Base-by-base conservation (phyloP, 2,329 filamentous ascomycete species). In the Aspergillus sp. region DNA sequence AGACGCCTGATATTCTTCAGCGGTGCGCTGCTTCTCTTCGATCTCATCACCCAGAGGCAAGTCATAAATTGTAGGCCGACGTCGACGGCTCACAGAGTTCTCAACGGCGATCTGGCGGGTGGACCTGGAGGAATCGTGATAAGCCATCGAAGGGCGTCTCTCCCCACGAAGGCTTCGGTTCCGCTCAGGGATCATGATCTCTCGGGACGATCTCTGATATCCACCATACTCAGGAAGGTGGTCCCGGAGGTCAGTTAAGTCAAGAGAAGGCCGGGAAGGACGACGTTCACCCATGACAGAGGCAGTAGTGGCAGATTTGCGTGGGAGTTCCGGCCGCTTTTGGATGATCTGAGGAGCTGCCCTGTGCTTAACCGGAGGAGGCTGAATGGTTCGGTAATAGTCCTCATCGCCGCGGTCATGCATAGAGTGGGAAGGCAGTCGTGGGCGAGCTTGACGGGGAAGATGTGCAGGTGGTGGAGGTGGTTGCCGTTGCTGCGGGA, bases 341-440 rank as follows among this genome's bases (percentile, higher is more conserved):
- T 77, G 76, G 59, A 78, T 77, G 31, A 79, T 73, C 30, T 77
- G 73, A 7, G 70, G 70, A 34, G 66, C 58, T 31, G 68, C 61
- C 54, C 68, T 74, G 41, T 64, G 57, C 57, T 72, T 77, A 22
- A 68, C 58, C 5, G 73, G 72, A n/a, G 79, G 78, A 6, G 77
- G 79, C 49, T 77, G 78, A 76, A 80, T 80, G 7, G 49, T 31
- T 55, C 69, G 75, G 62, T 79, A 77, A 56, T 71, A 79, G 51
- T 80, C 79, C 51, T 80, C 79, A 59, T 81, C 78, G 48, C 77
- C 77, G 17, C 68, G 71, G 11, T 73, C 71, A 52, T 69, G 71
- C 13, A 61, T 60, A 34, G 65, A 66, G 50, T 69, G 71, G 59
- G 71, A 67, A n/a, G 74, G 66, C 34, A 69, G 68, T 23, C 75